A percentile compares a stretch with the other conserved stretches of the same genome.
These are phyloP conservation scores for Spencermartinsiella europaea DNA, from an alignment of 805 yeast species.

Conservation along the genomic window DNA sequence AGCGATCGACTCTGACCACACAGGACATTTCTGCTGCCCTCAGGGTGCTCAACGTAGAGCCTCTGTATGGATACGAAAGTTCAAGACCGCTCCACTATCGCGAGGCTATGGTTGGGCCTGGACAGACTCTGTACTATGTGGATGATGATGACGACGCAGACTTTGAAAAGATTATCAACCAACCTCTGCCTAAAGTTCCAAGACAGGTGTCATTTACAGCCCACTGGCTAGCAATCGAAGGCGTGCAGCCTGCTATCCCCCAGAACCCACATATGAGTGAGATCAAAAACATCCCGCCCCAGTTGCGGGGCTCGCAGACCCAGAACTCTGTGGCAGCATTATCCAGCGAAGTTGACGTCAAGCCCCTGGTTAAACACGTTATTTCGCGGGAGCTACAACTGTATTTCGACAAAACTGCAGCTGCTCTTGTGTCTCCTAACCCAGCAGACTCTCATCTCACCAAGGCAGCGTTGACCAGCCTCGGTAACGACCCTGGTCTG, in stretches of 20 bases:
- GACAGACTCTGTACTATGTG: conserved; percentile 87
- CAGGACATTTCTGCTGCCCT: conserved; percentile 78
- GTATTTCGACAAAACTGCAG: conserved; percentile 85
- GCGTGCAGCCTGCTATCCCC: conserved; percentile 96
- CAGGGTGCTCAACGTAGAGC: conserved; percentile 84
- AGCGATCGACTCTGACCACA: conserved; percentile 74
- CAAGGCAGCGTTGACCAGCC: conserved; percentile 76
- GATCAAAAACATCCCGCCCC: conserved; percentile 70
- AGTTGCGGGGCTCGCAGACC: conserved; percentile 76
- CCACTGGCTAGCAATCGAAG: conserved; percentile 93
- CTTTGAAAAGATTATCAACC: conserved; percentile 87
- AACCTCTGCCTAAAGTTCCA: conserved; percentile 93
- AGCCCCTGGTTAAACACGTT: conserved; percentile 92
- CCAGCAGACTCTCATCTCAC: conserved; percentile 51
- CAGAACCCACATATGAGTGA: conserved; percentile 84
- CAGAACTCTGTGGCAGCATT: conserved; percentile 48
- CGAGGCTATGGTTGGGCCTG: conserved; percentile 85
- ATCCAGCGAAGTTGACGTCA: conserved; percentile 55
- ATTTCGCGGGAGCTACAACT: conserved; percentile 89
- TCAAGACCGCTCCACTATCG: conserved; percentile 67
- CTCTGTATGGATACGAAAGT: conserved; percentile 81
- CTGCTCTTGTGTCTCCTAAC: conserved; percentile 50
- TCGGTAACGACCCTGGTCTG: conserved; percentile 88
- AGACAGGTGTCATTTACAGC: conserved; percentile 89
- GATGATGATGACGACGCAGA: conserved; percentile 90